Evolutionary conservation across 2,329 filamentous ascomycete species (phyloP).

Genomic region (Ophiostoma ulmi): DNA sequence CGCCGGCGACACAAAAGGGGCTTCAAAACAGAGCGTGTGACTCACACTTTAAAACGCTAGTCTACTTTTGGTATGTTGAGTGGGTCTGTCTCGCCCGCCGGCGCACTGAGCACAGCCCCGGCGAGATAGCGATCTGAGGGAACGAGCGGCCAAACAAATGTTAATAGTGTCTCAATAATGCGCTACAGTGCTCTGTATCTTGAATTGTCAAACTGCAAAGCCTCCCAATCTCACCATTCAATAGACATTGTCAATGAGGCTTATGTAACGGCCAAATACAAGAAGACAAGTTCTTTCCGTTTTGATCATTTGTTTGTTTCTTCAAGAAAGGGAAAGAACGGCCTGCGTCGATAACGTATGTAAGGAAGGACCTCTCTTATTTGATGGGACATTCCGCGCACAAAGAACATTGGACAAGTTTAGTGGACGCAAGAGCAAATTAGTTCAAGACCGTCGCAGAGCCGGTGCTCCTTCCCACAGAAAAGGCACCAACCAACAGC

Average conservation of each 20-base stretch:
- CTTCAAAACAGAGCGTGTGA: constrained; percentile 20
- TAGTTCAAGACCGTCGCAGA: background rate
- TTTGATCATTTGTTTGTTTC: background rate
- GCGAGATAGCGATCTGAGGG: constrained; percentile 13
- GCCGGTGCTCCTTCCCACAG: background rate
- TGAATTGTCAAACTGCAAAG: background rate
- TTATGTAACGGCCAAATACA: background rate
- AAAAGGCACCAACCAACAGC: background rate
- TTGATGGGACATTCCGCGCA: constrained; percentile 3
- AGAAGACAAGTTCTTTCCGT: background rate
- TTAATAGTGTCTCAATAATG: background rate
- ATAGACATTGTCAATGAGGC: background rate
- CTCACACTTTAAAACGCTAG: constrained; percentile 19
- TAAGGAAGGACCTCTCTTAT: background rate
- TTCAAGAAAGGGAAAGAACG: background rate
- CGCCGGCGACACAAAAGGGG: constrained; percentile 15
- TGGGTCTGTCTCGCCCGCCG: constrained; percentile 16
- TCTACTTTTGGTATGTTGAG: background rate
- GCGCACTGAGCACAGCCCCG: constrained; percentile 15
- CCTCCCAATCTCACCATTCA: background rate
- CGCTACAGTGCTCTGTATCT: background rate
- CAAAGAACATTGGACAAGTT: background rate
- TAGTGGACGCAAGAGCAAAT: background rate
- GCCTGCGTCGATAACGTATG: background rate
- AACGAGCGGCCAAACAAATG: background rate